Base-by-base conservation (phyloP, 768 basidiomycete species). In the Mrakia frigida region DNA sequence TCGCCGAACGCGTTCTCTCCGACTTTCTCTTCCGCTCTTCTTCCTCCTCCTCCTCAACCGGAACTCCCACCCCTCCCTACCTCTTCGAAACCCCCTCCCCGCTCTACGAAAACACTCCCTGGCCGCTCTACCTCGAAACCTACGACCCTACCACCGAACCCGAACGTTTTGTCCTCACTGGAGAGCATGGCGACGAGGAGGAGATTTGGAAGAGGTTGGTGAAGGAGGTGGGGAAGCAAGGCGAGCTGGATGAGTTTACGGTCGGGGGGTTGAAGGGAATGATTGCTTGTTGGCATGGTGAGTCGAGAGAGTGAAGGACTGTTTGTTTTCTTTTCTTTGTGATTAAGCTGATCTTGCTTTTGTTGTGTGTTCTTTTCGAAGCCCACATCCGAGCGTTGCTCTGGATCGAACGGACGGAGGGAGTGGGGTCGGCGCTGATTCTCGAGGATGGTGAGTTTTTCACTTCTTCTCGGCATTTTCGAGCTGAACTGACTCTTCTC, bases 241-340 rank as follows among this genome's bases (percentile, higher is more conserved):
- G 65, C 33, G 65, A 68, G 65, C 23, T 68, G 65, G 65, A 68
- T 18, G 25, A 0, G 39, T 68, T 68, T 25, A 68, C 65, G 14
- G 65, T 39, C 21, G 10, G 18, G 0, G 35, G 35, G 37, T 16
- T 68, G 65, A 68, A 39, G 65, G 65, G 65, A 39, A 25, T 68
- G 65, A 68, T 68, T 13, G 65, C 65, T 39, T 68, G 65, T 41
- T 68, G 65, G 65, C 65, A 68, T 68, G 65, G 63, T 65, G 6
- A 65, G 63, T 65, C n/a, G n/a, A n/a, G n/a, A n/a, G n/a, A n/a
- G n/a, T n/a, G n/a, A n/a, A n/a, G n/a, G n/a, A n/a, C n/a, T n/a
- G n/a, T n/a, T n/a, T n/a, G n/a, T n/a, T n/a, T n/a, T n/a, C n/a
- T n/a, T n/a, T n/a, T n/a, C n/a, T n/a, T n/a, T n/a, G n/a, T 7